Percentiles rank a stretch among this genome's conserved stretches.
phyloP scores from a whole-genome alignment of 305 asterid genomes.

The Fraxinus paxiana region DNA sequence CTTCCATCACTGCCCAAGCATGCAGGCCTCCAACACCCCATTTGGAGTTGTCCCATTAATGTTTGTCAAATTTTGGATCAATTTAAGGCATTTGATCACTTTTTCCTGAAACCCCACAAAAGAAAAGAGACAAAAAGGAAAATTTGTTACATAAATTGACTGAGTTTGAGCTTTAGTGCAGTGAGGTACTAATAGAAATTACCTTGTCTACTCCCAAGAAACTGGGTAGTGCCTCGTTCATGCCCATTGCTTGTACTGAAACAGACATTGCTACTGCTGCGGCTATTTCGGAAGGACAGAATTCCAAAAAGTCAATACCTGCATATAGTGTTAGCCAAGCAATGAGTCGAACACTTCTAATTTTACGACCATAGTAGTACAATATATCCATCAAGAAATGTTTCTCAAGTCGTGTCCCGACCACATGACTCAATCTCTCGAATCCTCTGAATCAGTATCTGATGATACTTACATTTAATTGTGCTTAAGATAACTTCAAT shows the following conservation, averaged over 20 bases:
- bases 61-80: constrained; percentile 47
- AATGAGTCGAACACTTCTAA: constrained; percentile 16
- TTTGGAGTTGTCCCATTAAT: constrained; percentile 19
- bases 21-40: constrained; percentile 45
- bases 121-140: constrained; percentile 4
- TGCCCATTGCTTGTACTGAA: constrained; percentile 34
- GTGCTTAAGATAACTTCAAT: constrained; percentile 42
- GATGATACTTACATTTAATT: constrained; percentile 39
- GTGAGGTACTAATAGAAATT: constrained; percentile 22
- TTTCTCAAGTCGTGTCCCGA: neutral
- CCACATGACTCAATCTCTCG: neutral
- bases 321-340: constrained; percentile 46
- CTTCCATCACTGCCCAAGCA: constrained; percentile 50
- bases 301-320: constrained; percentile 79
- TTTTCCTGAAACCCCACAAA: constrained; percentile 41
- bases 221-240: constrained; percentile 45
- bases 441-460: neutral
- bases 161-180: constrained; percentile 2
- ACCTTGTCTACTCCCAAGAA: constrained; percentile 55
- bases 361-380: neutral
- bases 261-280: constrained; percentile 66
- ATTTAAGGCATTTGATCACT: constrained; percentile 52
- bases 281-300: constrained; percentile 69
- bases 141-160: neutral
- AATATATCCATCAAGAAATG: neutral